phyloP scores from a whole-genome alignment of 225 moss, liverwort and hornwort genomes.

The Physcomitrium patens region DNA sequence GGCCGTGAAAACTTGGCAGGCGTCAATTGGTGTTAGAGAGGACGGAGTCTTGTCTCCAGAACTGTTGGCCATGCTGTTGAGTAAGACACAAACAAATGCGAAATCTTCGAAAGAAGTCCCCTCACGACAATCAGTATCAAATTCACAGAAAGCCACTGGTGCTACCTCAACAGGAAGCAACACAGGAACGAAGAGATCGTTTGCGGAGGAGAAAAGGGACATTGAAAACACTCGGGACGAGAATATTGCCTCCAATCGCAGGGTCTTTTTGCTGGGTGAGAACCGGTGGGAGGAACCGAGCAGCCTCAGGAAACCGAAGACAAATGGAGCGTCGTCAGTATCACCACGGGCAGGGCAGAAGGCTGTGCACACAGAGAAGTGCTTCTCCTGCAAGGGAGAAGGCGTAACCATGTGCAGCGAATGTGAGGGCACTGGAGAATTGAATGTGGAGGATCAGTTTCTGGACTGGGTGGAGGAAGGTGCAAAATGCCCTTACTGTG shows the following conservation, averaged over 20 bases:
- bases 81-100: conserved; percentile 14
- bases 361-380: conserved; percentile 39
- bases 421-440: conserved; percentile 92
- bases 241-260: conserved; percentile 50
- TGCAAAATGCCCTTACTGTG: conserved; percentile 71
- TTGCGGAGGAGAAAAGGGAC: conserved; percentile 55
- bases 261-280: conserved; percentile 92
- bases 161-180: not conserved
- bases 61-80: conserved; percentile 42
- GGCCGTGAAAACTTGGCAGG: conserved; percentile 83
- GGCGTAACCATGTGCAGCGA: conserved; percentile 83
- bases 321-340: conserved; percentile 24
- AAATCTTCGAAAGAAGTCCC: not conserved
- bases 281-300: conserved; percentile 97
- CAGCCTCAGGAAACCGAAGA: conserved; percentile 45
- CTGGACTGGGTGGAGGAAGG: conserved; percentile 73
- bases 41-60: conserved; percentile 45
- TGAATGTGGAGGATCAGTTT: conserved; percentile 94
- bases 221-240: conserved; percentile 50
- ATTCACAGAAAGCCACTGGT: conserved; percentile 20
- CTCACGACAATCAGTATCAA: not conserved
- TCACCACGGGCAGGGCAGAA: conserved; percentile 10
- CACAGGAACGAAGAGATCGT: conserved; percentile 22
- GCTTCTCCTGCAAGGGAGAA: conserved; percentile 83
- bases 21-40: conserved; percentile 46